These are phyloP conservation scores for Daldinia childiae DNA, from an alignment of 495 filamentous ascomycete genomes.

Conservation along the genomic window DNA sequence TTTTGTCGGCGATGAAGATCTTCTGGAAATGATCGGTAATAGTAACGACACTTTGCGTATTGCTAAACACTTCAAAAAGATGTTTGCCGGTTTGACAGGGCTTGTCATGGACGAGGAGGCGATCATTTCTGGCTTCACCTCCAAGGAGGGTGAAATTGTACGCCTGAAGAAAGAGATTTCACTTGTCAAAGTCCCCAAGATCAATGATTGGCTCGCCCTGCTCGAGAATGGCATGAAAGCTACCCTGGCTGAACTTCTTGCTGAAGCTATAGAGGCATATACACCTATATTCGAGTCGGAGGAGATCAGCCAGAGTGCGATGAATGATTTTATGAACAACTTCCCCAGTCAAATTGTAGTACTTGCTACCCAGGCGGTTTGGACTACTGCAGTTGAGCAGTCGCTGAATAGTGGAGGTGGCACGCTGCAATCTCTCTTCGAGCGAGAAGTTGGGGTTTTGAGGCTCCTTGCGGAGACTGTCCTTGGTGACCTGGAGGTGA, in stretches of 20 bases:
- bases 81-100: slow-evolving; percentile 96
- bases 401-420: slow-evolving; percentile 74
- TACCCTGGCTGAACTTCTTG: slow-evolving; percentile 88
- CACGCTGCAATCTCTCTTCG: slow-evolving; percentile 72
- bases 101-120: slow-evolving; percentile 90
- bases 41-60: slow-evolving; percentile 96
- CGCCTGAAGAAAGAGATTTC: slow-evolving; percentile 88
- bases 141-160: slow-evolving; percentile 94
- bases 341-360: slow-evolving; percentile 97
- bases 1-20: slow-evolving; percentile 97
- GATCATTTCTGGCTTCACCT: slow-evolving; percentile 89
- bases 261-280: slow-evolving; percentile 83
- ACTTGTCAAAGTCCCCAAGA: slow-evolving; percentile 87
- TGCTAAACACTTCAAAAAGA: slow-evolving; percentile 98
- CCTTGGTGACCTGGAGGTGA: slow-evolving; percentile 85
- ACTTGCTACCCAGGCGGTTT: slow-evolving; percentile 92
- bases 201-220: slow-evolving; percentile 96
- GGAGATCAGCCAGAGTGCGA: slow-evolving; percentile 69
- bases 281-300: slow-evolving; percentile 73
- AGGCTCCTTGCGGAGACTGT: slow-evolving; percentile 85
- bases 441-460: slow-evolving; percentile 81
- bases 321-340: slow-evolving; percentile 78
- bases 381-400: slow-evolving; percentile 85
- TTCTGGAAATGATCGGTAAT: slow-evolving; percentile 99
- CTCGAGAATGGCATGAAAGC: slow-evolving; percentile 94